Evolutionary conservation across 306 rosid genomes (phyloP).

Genomic region (Prunus padus): DNA sequence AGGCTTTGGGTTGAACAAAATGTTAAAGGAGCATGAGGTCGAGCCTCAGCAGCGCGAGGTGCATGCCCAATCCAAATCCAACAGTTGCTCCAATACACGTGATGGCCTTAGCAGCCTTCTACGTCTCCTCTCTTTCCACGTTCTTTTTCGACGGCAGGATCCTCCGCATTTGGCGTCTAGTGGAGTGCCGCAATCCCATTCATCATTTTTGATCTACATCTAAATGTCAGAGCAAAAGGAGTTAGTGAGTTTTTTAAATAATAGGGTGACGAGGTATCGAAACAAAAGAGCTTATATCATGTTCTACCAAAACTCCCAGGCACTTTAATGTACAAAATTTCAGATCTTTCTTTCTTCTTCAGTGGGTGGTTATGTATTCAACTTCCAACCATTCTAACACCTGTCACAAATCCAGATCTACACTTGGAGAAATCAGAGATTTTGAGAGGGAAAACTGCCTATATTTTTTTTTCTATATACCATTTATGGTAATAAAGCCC

Average conservation of each 20-base stretch:
- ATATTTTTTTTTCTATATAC: too few species aligned
- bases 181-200: too few species aligned
- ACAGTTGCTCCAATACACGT: neutral
- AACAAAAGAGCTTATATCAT: neutral
- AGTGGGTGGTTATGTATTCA: too few species aligned
- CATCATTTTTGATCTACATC: too few species aligned
- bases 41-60: conserved; percentile 4
- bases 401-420: neutral
- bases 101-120: neutral
- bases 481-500: too few species aligned
- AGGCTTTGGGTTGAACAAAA: neutral
- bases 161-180: too few species aligned
- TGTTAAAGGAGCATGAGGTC: neutral
- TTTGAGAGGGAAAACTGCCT: too few species aligned
- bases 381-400: too few species aligned
- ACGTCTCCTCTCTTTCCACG: neutral
- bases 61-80: neutral
- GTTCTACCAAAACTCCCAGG: neutral
- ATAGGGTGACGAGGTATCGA: neutral
- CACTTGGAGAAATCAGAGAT: neutral
- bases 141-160: too few species aligned
- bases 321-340: neutral
- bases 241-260: neutral
- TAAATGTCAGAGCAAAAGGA: neutral
- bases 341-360: too few species aligned